Evolutionary conservation across 2,329 filamentous ascomycete species (phyloP), one percentile per base, ranked within the genome.

Genomic region (Microdochium trichocladiopsis): DNA sequence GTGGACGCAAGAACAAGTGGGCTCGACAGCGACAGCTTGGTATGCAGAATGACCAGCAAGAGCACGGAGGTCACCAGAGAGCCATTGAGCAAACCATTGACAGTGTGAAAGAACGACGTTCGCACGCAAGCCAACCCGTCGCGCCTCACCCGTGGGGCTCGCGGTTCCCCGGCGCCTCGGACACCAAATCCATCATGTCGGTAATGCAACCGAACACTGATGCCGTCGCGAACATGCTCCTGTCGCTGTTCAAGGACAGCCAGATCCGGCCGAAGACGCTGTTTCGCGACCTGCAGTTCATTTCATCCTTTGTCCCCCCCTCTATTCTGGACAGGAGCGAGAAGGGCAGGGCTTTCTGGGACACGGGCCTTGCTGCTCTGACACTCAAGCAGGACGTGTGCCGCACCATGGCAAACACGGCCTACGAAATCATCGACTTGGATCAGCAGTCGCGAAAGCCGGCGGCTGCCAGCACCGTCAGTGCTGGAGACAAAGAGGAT

Each of bases 341-440:
- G 41, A 75, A 75, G 2, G 83, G 80, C 50, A 94, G 91, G 60
- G 90, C 92, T 0, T 97, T 97, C 66, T 89, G 91, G 81, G 90
- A 96, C 61, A 87, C 91, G 24, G 90, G 89, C 0, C 79, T 96
- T 5, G 93, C 94, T 0, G 91, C 93, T 2, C 76, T 96, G n/a
- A 83, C 84, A 33, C 78, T 96, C 51, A 97, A 96, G 68, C 84
- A 90, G 58, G 90, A 96, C 58, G 84, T 94, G 4, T 93, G 90
- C 68, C 82, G 85, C 48, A 90, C 88, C 50, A 95, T 88, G 83
- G 81, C 89, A n/a, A 84, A 87, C 61, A 81, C 87, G 47, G 85
- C 86, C 1, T 84, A 87, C 62, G 78, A 80, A 53, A 86, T 88
- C 57, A 81, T 88, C 47, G 81, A 78, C 72, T 10, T 23, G 41